Conservation (phyloP, 441 rosid species). For the Sinapis alba region DNA sequence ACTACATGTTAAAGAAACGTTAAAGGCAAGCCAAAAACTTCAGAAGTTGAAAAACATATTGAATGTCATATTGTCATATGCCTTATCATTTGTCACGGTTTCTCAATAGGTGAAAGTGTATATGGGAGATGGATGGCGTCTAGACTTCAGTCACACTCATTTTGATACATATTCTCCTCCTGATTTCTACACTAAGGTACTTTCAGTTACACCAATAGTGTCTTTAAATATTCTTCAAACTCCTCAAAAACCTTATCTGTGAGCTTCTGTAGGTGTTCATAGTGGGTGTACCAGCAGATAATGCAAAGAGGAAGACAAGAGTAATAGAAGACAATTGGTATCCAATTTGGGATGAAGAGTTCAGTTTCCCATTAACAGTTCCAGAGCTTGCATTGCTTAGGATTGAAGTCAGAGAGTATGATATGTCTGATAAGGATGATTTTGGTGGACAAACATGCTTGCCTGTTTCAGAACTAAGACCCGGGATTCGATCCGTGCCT, state of each 20-base stretch:
- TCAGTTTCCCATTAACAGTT: constrained; percentile 54
- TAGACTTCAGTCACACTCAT: constrained; percentile 64
- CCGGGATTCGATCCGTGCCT: constrained; percentile 61
- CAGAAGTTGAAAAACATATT: neutral
- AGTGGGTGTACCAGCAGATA: constrained; percentile 62
- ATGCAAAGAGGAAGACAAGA: constrained; percentile 49
- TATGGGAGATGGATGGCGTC: constrained; percentile 70
- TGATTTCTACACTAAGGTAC: constrained; percentile 65
- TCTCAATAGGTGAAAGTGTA: constrained; percentile 54
- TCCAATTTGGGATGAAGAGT: constrained; percentile 69
- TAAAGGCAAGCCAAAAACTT: constrained; percentile 44
- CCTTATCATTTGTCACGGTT: neutral
- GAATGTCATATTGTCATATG: neutral
- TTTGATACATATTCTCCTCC: constrained; percentile 68
- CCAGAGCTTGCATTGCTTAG: constrained; percentile 71
- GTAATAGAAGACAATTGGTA: constrained; percentile 56
- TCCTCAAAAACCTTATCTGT: constrained; percentile 3
- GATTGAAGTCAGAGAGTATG: constrained; percentile 60
- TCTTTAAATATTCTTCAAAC: neutral
- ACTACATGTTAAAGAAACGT: constrained; percentile 44
- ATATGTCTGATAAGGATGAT: constrained; percentile 68
- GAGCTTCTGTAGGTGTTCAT: constrained; percentile 47
- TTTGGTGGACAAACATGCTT: constrained; percentile 76
- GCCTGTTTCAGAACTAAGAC: constrained; percentile 56
- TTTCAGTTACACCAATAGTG: neutral